Evolutionary conservation across 2,329 filamentous ascomycete species (phyloP).

Genomic region (Teratosphaeria pseudoeucalypti): DNA sequence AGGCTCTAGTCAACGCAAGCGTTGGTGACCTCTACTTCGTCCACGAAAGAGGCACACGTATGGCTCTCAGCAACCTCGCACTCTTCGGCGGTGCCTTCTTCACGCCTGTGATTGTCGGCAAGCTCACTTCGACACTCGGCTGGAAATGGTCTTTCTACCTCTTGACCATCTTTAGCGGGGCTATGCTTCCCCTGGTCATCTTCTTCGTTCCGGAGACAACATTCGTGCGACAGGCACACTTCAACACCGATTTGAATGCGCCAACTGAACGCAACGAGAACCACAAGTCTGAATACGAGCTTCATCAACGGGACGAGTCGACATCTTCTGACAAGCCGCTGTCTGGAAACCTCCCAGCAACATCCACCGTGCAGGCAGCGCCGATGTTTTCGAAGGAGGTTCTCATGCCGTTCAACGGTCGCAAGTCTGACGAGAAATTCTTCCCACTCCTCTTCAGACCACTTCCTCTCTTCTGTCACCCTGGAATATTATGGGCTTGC

Average conservation of each 20-base stretch:
- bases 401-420: slow-evolving; percentile 58
- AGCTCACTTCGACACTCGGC: slow-evolving; percentile 65
- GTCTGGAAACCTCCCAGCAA: not conserved
- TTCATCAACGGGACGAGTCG: not conserved
- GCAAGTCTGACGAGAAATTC: slow-evolving; percentile 70
- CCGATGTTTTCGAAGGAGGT: slow-evolving; percentile 13
- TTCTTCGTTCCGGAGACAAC: slow-evolving; percentile 80
- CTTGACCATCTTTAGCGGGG: slow-evolving; percentile 70
- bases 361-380: not conserved
- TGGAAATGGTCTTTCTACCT: slow-evolving; percentile 87
- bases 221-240: slow-evolving; percentile 52
- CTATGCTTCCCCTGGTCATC: slow-evolving; percentile 59
- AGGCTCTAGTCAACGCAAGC: slow-evolving; percentile 77
- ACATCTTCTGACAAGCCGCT: slow-evolving; percentile 2
- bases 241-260: slow-evolving; percentile 59
- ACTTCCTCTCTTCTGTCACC: slow-evolving; percentile 73
- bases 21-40: slow-evolving; percentile 89
- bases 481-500: slow-evolving; percentile 70
- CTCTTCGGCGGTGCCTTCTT: slow-evolving; percentile 62
- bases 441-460: slow-evolving; percentile 57
- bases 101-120: slow-evolving; percentile 83
- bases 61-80: slow-evolving; percentile 69
- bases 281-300: not conserved
- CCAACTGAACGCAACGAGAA: slow-evolving; percentile 16
- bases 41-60: slow-evolving; percentile 68